phyloP scores from a whole-genome alignment of 306 rosid species.

The Cicer cuneatum region DNA sequence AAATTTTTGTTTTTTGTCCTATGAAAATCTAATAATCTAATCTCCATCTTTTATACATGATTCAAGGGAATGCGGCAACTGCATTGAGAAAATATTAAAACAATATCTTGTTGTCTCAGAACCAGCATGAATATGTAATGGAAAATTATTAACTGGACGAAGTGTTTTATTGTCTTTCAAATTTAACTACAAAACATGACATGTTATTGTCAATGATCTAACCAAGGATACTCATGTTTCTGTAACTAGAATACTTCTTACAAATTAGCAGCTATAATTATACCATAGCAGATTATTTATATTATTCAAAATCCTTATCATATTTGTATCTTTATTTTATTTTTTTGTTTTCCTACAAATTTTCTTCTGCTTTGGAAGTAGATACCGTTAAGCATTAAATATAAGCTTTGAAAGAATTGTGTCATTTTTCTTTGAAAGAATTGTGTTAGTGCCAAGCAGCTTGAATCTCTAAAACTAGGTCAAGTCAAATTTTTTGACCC shows the following conservation, averaged over 20 bases:
- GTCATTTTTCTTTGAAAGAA: no score
- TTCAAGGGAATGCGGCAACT: slow-evolving; percentile 19
- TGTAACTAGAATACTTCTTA: not conserved
- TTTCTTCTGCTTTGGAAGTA: no score
- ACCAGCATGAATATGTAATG: slow-evolving; percentile 13
- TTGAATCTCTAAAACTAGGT: no score
- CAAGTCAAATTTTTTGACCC: no score
- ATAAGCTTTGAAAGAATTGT: no score
- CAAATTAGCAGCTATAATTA: not conserved
- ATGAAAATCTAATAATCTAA: no score
- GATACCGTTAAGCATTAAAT: no score
- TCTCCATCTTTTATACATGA: no score
- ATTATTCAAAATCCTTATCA: not conserved
- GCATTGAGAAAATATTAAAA: not conserved
- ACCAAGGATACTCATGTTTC: not conserved
- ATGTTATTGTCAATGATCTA: not conserved
- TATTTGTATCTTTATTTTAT: no score
- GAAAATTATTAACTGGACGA: slow-evolving; percentile 26
- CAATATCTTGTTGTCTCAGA: not conserved
- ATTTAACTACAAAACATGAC: not conserved
- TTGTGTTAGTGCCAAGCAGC: no score
- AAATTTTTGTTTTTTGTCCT: no score
- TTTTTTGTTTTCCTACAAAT: no score
- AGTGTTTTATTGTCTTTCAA: slow-evolving; percentile 32
- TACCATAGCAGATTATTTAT: not conserved